Conservation (phyloP, 768 basidiomycete species). For the Boletus barrowsii region DNA sequence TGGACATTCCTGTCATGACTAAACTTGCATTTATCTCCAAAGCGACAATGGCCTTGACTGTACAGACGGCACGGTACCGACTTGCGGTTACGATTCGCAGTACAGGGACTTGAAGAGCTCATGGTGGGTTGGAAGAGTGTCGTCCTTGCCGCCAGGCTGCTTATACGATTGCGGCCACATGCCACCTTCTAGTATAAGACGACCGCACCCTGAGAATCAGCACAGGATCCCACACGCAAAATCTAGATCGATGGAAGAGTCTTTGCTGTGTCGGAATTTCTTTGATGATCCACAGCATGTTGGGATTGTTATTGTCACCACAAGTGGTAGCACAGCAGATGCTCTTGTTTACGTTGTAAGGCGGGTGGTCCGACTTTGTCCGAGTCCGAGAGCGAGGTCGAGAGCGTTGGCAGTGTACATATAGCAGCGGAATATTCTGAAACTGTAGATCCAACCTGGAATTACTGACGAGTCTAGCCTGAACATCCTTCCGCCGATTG, state of each 20-base stretch:
- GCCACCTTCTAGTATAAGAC: not conserved
- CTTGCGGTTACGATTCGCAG: not conserved
- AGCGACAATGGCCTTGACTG: constrained; percentile 26
- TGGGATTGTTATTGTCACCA: too few species aligned
- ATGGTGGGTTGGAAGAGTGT: constrained; percentile 6
- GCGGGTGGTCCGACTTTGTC: too few species aligned
- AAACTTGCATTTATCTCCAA: constrained; percentile 25
- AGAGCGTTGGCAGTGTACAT: too few species aligned
- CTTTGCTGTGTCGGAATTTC: not conserved
- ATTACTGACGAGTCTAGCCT: too few species aligned
- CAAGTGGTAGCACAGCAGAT: too few species aligned
- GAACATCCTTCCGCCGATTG: too few species aligned
- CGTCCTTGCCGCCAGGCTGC: not conserved
- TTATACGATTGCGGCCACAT: not conserved
- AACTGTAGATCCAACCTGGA: too few species aligned
- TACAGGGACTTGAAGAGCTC: not conserved
- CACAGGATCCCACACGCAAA: not conserved
- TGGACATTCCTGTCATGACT: constrained; percentile 15
- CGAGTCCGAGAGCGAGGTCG: too few species aligned
- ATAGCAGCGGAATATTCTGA: too few species aligned
- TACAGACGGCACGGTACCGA: constrained; percentile 20
- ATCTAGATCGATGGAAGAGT: too few species aligned
- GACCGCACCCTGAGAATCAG: not conserved
- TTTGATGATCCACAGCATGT: too few species aligned
- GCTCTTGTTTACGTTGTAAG: too few species aligned